Evolutionary conservation across 805 yeast genomes (phyloP).

Genomic region (Candida sithepensis): DNA sequence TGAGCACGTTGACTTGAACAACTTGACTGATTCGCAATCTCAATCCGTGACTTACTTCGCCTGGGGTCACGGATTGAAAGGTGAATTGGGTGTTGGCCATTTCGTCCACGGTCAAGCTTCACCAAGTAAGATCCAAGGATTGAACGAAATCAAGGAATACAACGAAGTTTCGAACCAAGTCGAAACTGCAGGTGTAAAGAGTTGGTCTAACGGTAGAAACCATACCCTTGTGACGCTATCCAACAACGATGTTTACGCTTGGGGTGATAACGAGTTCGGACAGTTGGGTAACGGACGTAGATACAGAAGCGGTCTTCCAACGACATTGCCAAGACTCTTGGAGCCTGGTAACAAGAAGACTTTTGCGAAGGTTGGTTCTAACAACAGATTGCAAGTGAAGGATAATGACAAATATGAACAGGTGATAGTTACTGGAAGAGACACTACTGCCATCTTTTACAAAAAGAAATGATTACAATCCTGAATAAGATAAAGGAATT

Average conservation of each 20-base stretch:
- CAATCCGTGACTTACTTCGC: conserved; percentile 43
- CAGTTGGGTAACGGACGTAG: conserved; percentile 84
- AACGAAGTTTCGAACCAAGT: conserved; percentile 42
- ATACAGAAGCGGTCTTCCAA: conserved; percentile 54
- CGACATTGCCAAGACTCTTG: conserved; percentile 48
- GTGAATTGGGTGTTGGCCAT: conserved; percentile 80
- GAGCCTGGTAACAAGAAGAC: conserved; percentile 40
- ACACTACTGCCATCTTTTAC: conserved; percentile 63
- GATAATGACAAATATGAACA: conserved; percentile 40
- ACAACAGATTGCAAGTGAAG: conserved; percentile 46
- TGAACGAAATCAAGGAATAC: conserved; percentile 49
- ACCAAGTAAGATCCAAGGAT: conserved; percentile 56
- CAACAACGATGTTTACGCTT: conserved; percentile 63
- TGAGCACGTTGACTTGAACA: conserved; percentile 12
- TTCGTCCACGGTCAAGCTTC: conserved; percentile 68
- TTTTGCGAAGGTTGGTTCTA: conserved; percentile 18
- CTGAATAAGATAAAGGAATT: no score
- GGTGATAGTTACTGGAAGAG: conserved; percentile 58
- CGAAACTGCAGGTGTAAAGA: conserved; percentile 44
- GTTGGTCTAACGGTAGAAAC: conserved; percentile 59
- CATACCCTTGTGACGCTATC: conserved; percentile 60
- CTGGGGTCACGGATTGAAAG: conserved; percentile 82
- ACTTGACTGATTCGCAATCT: conserved; percentile 20
- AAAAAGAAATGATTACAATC: conserved; percentile 14
- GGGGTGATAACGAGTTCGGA: conserved; percentile 84